phyloP scores from a whole-genome alignment of 441 rosid species.

The Corymbia citriodora region DNA sequence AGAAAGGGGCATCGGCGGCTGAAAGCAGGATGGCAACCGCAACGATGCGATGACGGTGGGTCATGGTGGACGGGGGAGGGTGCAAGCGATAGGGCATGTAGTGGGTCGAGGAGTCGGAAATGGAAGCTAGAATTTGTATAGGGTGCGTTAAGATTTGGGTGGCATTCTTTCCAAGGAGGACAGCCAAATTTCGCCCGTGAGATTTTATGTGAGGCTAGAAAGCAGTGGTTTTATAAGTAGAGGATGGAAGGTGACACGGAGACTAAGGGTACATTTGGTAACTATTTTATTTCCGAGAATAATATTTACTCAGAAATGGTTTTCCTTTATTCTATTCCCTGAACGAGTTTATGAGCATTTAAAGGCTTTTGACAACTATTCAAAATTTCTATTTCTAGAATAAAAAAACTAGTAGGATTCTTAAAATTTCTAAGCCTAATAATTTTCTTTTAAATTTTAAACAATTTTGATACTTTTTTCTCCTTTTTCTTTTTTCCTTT shows the following conservation, averaged over 20 bases:
- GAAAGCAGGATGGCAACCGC: background rate
- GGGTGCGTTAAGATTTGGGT: background rate
- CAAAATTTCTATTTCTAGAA: too few relatives aligned
- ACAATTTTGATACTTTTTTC: fast-evolving
- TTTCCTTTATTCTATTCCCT: too few relatives aligned
- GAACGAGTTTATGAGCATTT: too few relatives aligned
- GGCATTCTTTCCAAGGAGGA: background rate
- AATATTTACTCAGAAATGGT: too few relatives aligned
- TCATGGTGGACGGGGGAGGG: background rate
- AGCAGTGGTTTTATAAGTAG: background rate
- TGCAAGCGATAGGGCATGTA: background rate
- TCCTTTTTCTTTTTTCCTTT: too few relatives aligned
- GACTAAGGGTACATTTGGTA: background rate
- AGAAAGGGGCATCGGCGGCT: background rate
- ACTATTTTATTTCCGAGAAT: too few relatives aligned
- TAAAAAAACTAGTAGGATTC: too few relatives aligned
- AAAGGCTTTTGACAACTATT: too few relatives aligned
- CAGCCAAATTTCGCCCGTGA: background rate
- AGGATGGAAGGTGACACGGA: background rate
- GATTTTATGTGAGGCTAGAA: background rate
- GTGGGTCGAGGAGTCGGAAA: background rate
- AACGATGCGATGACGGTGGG: background rate
- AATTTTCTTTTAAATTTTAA: too few relatives aligned
- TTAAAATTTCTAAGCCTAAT: too few relatives aligned
- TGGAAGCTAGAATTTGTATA: background rate